Conservation (phyloP, 129 eudicot genomes). For the Centella asiatica region DNA sequence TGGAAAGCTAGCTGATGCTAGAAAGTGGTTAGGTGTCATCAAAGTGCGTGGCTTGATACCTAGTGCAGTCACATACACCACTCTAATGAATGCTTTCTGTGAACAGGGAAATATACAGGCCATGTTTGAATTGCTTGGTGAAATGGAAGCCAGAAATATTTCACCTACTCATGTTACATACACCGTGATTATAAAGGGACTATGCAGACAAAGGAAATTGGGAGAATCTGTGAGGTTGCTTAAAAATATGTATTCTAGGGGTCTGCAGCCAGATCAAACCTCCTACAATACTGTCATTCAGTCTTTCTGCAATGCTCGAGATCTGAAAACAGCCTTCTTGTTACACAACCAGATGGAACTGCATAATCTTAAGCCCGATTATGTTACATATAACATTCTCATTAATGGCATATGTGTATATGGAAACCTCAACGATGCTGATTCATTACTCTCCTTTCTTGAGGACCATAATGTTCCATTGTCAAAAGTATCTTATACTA, state of each 20-base stretch:
- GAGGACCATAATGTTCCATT: constrained; percentile 28
- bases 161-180: constrained; percentile 65
- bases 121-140: constrained; percentile 35
- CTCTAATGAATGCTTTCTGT: constrained; percentile 65
- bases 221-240: constrained; percentile 41
- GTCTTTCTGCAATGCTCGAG: constrained; percentile 50
- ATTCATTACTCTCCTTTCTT: constrained; percentile 37
- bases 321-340: constrained; percentile 39
- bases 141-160: constrained; percentile 48
- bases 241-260: constrained; percentile 41
- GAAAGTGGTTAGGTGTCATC: constrained; percentile 33
- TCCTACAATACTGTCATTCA: constrained; percentile 72
- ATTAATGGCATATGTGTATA: constrained; percentile 57
- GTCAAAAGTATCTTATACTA: constrained; percentile 58
- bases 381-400: constrained; percentile 67
- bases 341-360: constrained; percentile 51
- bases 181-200: constrained; percentile 67
- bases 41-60: constrained; percentile 50
- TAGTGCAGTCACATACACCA: constrained; percentile 64
- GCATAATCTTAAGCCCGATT: constrained; percentile 44
- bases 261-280: constrained; percentile 56
- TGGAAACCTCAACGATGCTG: constrained; percentile 58
- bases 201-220: constrained; percentile 53
- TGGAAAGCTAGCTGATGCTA: constrained; percentile 40
- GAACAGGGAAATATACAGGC: constrained; percentile 43